These are phyloP conservation scores for Apiospora phragmitis DNA, from an alignment of 2,329 filamentous ascomycete species.

Conservation along the genomic window DNA sequence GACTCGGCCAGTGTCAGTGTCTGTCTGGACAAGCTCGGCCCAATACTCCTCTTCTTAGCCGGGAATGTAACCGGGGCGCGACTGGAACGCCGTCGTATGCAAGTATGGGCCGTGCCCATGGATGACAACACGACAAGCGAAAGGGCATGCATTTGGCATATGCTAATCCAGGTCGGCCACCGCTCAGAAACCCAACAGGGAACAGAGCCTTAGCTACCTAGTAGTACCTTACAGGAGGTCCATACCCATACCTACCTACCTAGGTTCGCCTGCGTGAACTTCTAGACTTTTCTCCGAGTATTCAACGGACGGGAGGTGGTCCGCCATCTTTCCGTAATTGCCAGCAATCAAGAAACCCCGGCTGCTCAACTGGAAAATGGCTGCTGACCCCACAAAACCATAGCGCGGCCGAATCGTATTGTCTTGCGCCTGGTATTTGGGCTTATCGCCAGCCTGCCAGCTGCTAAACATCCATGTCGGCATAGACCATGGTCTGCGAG, in stretches of 20 bases:
- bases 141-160: neutral
- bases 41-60: constrained; percentile 4
- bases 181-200: neutral
- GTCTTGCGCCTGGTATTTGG: constrained; percentile 6
- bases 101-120: constrained; percentile 2
- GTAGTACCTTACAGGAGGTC: no score
- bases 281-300: constrained; percentile 3
- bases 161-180: neutral
- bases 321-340: constrained; percentile 7
- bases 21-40: constrained; percentile 10
- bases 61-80: constrained; percentile 10
- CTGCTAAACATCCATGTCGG: neutral
- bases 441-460: constrained; percentile 2
- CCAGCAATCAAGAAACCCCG: neutral
- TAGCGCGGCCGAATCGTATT: neutral
- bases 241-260: no score
- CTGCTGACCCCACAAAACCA: neutral
- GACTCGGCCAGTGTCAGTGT: constrained; percentile 8
- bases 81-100: constrained; percentile 3
- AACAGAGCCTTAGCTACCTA: neutral
- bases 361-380: neutral
- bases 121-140: neutral
- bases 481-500: constrained; percentile 7
- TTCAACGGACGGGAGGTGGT: neutral
- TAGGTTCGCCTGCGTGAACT: neutral